These are phyloP conservation scores for Pinus tabuliformis DNA, from an alignment of 75 land plant genomes.

Conservation along the genomic window DNA sequence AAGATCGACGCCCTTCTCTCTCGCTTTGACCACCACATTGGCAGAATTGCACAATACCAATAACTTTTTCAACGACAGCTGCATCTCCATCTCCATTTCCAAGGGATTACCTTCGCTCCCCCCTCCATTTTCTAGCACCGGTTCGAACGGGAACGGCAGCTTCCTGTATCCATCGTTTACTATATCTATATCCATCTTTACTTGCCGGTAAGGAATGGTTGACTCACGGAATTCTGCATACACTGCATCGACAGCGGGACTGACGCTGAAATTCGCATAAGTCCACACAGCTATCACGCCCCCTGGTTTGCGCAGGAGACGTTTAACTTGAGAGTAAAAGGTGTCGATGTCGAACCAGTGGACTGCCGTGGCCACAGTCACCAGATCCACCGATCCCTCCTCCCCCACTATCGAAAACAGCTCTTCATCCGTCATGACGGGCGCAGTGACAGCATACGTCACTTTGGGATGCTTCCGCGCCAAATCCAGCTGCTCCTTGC, in stretches of 20 bases:
- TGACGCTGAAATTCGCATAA: constrained; percentile 13
- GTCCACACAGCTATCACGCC: constrained; percentile 10
- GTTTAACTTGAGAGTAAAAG: constrained; percentile 27
- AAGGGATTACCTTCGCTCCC: constrained; percentile 10
- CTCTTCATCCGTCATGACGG: background rate
- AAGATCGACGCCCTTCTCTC: constrained; percentile 22
- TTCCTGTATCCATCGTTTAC: too few species aligned
- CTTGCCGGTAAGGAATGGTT: too few species aligned
- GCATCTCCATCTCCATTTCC: background rate
- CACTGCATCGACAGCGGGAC: too few species aligned
- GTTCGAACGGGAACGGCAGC: background rate
- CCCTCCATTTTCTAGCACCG: constrained; percentile 4
- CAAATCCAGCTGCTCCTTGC: constrained; percentile 17
- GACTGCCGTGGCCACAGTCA: constrained; percentile 31
- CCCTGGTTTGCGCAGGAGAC: constrained; percentile 26
- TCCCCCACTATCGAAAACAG: constrained; percentile 3
- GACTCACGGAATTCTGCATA: too few species aligned
- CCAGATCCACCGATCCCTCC: constrained; percentile 26
- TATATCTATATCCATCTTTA: too few species aligned
- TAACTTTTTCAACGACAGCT: constrained; percentile 11
- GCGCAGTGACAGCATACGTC: constrained; percentile 3
- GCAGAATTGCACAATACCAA: constrained; percentile 11
- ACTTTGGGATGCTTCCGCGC: constrained; percentile 17
- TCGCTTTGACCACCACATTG: constrained; percentile 13
- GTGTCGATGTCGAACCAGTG: constrained; percentile 40